Conservation (phyloP, 495 filamentous ascomycete genomes). For the Penicillium angulare region DNA sequence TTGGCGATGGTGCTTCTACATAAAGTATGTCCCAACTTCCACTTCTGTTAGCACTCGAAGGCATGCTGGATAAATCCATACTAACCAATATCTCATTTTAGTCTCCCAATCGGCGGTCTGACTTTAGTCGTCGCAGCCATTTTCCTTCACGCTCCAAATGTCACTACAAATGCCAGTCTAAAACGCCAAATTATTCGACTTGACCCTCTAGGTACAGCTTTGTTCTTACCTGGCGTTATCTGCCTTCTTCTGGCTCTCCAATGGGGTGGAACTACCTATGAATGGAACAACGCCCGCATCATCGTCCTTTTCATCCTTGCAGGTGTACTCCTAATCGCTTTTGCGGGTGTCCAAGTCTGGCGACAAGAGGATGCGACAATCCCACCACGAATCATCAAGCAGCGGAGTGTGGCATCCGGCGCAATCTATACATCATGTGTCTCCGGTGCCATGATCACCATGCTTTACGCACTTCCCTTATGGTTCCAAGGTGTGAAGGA, state of each 20-base stretch:
- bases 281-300: conserved; percentile 20
- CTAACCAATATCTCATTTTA: not conserved
- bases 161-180: conserved; percentile 10
- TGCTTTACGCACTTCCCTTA: conserved; percentile 63
- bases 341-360: conserved; percentile 46
- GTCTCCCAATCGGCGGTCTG: conserved; percentile 56
- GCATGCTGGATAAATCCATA: too few relatives aligned
- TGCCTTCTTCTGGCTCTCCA: conserved; percentile 32
- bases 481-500: conserved; percentile 70
- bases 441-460: conserved; percentile 30
- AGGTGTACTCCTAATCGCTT: conserved; percentile 41
- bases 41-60: not conserved
- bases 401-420: conserved; percentile 51
- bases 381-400: conserved; percentile 55
- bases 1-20: conserved; percentile 65
- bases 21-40: conserved; percentile 35
- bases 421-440: conserved; percentile 32
- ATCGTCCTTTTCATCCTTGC: conserved; percentile 50
- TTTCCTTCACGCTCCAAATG: conserved; percentile 39
- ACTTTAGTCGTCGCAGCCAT: conserved; percentile 46
- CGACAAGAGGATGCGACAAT: conserved; percentile 48
- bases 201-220: conserved; percentile 37
- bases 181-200: conserved; percentile 33
- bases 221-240: conserved; percentile 38
- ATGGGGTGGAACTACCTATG: conserved; percentile 21